Conservation (phyloP, 1,284 basidiomycete genomes). For the Ceratobasidium sp. region DNA sequence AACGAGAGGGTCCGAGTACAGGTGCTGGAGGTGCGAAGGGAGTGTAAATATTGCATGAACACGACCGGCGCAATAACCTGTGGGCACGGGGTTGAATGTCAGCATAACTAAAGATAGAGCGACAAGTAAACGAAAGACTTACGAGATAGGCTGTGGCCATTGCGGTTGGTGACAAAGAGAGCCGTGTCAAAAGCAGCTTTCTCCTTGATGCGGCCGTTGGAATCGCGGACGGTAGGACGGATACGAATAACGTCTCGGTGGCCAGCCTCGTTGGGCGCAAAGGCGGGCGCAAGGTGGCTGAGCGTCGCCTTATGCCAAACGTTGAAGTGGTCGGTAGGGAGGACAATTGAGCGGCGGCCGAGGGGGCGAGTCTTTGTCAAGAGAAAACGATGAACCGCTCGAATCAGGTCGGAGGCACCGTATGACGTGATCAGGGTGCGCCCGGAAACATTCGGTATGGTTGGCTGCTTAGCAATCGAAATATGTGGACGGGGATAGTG, state of each 20-base stretch:
- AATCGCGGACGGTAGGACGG: background rate
- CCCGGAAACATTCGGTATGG: background rate
- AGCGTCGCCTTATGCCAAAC: background rate
- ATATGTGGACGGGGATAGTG: conserved; percentile 1
- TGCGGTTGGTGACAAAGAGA: background rate
- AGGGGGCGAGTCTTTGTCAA: background rate
- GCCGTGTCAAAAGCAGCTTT: background rate
- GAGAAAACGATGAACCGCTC: background rate
- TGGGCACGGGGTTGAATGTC: background rate
- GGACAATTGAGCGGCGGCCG: background rate
- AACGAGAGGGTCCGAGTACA: background rate
- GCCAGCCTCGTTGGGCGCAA: background rate
- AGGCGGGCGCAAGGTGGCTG: background rate
- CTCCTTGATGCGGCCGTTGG: background rate
- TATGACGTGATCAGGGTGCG: background rate
- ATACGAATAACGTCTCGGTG: background rate
- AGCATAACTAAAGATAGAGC: background rate
- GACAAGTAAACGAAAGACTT: background rate
- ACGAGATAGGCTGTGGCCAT: background rate
- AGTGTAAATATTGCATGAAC: conserved; percentile 10
- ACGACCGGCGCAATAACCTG: conserved; percentile 9
- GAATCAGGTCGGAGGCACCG: conserved; percentile 2
- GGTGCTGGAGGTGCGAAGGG: background rate
- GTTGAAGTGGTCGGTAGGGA: background rate
- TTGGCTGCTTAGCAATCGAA: conserved; percentile 6